These are phyloP conservation scores for Quercus phellos DNA, from an alignment of 331 rosid species.

Conservation along the genomic window DNA sequence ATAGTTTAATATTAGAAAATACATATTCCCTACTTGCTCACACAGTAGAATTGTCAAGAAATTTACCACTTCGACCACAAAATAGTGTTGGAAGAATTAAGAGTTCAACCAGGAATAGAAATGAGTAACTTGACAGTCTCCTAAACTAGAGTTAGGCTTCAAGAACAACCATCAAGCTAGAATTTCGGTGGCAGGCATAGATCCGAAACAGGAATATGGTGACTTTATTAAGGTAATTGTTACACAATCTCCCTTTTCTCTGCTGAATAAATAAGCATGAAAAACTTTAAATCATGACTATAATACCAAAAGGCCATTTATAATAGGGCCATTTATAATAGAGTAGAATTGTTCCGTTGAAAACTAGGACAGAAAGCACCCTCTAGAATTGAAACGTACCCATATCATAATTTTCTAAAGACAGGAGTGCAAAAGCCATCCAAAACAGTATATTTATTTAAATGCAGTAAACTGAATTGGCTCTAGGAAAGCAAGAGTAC, in stretches of 20 bases:
- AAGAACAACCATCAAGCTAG: not conserved
- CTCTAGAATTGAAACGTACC: constrained; percentile 5
- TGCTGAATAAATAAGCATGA: not conserved
- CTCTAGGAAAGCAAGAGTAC: constrained; percentile 20
- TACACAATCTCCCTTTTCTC: not conserved
- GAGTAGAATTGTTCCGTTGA: constrained; percentile 15
- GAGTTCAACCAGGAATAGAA: not conserved
- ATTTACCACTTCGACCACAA: not conserved
- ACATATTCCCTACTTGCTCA: not conserved
- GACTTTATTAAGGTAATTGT: not conserved
- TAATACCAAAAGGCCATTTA: not conserved
- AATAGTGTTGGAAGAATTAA: not conserved
- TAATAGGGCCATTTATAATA: constrained; percentile 10
- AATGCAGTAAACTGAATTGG: constrained; percentile 4
- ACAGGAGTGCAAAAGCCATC: constrained; percentile 1
- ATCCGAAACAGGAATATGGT: not conserved
- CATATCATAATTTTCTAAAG: not conserved
- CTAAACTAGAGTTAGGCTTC: not conserved
- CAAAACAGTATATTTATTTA: not conserved
- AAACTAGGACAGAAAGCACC: constrained; percentile 4
- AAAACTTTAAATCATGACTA: not conserved
- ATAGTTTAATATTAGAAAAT: not conserved
- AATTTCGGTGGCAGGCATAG: not conserved
- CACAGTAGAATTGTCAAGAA: not conserved
- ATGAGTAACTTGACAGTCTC: not conserved